phyloP scores from a whole-genome alignment of 1,284 basidiomycete genomes.

The Tetrapyrgos nigripes region DNA sequence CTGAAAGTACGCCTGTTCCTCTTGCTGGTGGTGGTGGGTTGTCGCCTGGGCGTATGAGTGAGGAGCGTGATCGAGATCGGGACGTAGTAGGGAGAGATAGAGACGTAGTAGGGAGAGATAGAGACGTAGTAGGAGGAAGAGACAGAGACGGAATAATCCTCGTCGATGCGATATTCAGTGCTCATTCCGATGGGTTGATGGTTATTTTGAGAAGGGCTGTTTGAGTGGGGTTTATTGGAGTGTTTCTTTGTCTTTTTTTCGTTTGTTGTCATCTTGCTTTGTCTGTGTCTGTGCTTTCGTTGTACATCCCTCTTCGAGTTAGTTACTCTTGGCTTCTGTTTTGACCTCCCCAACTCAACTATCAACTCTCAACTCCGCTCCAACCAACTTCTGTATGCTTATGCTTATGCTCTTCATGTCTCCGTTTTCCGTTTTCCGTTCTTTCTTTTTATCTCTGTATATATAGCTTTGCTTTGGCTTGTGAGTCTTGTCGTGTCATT shows the following conservation, averaged over 20 bases:
- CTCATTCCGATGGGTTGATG: conserved; percentile 80
- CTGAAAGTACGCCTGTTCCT: no score
- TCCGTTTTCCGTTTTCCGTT: neutral
- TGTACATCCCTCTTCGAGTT: no score
- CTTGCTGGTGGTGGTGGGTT: no score
- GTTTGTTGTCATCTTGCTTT: neutral
- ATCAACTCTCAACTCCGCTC: neutral
- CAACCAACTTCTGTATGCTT: neutral
- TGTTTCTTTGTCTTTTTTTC: neutral
- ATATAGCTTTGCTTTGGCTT: neutral
- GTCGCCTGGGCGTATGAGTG: no score
- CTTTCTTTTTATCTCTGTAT: neutral
- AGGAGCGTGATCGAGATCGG: neutral
- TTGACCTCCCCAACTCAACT: neutral
- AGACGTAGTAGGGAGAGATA: neutral
- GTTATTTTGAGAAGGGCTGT: conserved; percentile 65
- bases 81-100: neutral
- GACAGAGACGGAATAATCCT: conserved; percentile 38
- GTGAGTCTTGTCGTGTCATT: neutral
- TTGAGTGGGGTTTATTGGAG: conserved; percentile 4
- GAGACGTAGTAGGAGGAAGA: neutral
- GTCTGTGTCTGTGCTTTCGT: neutral
- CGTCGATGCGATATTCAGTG: conserved; percentile 82
- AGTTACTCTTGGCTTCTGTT: neutral
- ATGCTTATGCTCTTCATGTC: neutral